These are phyloP conservation scores for Stephania yunnanensis DNA, from an alignment of 164 flowering plant species.

Conservation along the genomic window DNA sequence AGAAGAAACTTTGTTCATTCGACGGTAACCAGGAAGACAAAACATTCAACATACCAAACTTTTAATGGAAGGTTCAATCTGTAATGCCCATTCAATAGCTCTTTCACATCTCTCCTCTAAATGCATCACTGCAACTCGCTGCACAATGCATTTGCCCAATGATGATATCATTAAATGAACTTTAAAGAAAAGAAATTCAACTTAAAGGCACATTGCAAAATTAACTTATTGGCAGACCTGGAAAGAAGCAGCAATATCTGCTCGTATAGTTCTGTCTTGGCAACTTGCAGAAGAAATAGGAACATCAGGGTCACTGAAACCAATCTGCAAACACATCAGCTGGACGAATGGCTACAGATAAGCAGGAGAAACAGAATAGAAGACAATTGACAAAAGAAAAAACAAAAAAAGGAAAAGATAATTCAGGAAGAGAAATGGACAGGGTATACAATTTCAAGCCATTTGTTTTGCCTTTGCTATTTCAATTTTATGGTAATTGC, in stretches of 20 bases:
- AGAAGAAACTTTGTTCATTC: neutral
- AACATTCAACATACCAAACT: slow-evolving; percentile 41
- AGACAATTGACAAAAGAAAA: neutral
- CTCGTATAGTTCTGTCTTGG: slow-evolving; percentile 66
- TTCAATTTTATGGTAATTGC: neutral
- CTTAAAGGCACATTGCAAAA: neutral
- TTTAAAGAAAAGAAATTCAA: neutral
- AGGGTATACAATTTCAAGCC: neutral
- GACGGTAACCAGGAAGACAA: neutral
- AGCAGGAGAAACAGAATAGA: slow-evolving; percentile 4
- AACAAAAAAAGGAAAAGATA: neutral
- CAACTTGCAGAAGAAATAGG: slow-evolving; percentile 55
- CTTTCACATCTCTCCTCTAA: slow-evolving; percentile 91
- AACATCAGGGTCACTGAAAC: slow-evolving; percentile 53
- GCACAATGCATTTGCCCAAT: slow-evolving; percentile 19
- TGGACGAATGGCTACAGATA: slow-evolving; percentile 3
- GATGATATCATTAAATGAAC: neutral
- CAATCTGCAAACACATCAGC: slow-evolving; percentile 8
- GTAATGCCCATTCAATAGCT: slow-evolving; percentile 85
- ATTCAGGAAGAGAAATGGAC: neutral
- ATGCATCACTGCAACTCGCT: slow-evolving; percentile 94
- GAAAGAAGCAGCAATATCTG: slow-evolving; percentile 95
- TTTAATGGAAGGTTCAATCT: slow-evolving; percentile 77
- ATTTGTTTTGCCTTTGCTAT: neutral
- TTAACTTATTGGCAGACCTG: slow-evolving; percentile 44